Base-by-base conservation (phyloP, 1,284 basidiomycete species). In the Heliocybe sulcata region DNA sequence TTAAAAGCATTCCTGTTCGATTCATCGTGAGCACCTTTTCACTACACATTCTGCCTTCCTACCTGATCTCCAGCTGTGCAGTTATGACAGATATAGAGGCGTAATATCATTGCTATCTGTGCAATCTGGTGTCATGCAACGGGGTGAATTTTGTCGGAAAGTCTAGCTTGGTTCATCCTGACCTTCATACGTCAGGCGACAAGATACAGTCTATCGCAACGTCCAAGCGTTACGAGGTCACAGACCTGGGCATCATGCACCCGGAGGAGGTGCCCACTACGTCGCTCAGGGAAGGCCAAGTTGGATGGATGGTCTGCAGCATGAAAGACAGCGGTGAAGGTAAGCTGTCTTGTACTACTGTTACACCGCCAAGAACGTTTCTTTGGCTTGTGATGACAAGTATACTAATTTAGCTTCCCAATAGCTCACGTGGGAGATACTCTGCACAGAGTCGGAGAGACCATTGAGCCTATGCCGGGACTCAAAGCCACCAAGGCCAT, bases 281-380 rank as follows among this genome's bases (percentile, higher is more conserved):
- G 9, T 78, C 80, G 49, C 72, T 98, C 53, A 78, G 81, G 52
- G 85, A 92, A 51, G 94, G 94, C 2, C 95, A 98, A 74, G 95
- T 98, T 16, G 94, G 94, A 27, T 94, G 83, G 67, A 82, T 90
- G 55, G 81, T 92, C 1, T 98, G 94, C 70, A 98, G 94, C 65
- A 99, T 99, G 96, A 99, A 98, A 69, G 90, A 98, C 64, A 92
- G 92, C 14, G 85, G 87, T n/a, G 96, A 99, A 77, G 95, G 94
- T 93, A 54, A 42, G 38, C 4, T 20, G n/a, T n/a, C n/a, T n/a
- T n/a, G n/a, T 35, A 35, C 9, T 35, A 35, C 33, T n/a, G n/a
- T n/a, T n/a, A n/a, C n/a, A 3, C 33, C 57, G 29, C 53, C 31
- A 16, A 38, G n/a, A 38, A 11, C 35, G 35, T 38, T 11, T 19